Percentiles rank a stretch among this genome's conserved stretches.
Evolutionary conservation across 2,329 filamentous ascomycete genomes (phyloP).

Genomic region (Verticillium dahliae): DNA sequence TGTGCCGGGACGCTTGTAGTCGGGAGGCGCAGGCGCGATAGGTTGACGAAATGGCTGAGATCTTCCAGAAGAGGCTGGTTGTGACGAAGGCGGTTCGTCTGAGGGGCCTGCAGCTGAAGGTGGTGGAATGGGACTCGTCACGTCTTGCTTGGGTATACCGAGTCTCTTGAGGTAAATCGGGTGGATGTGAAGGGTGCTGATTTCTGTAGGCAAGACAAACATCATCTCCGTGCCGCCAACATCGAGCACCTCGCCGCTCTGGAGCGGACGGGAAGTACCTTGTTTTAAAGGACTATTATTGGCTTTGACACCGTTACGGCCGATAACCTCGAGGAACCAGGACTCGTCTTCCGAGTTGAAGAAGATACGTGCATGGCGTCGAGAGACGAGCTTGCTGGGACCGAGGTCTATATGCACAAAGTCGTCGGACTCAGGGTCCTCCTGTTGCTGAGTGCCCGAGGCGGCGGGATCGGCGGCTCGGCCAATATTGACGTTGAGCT

Average conservation of each 20-base stretch:
- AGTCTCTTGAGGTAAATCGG: conserved; percentile 64
- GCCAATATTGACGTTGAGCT: conserved; percentile 69
- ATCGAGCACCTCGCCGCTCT: conserved; percentile 85
- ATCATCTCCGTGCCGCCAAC: conserved; percentile 96
- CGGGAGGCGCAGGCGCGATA: conserved; percentile 53
- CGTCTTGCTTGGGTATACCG: conserved; percentile 32
- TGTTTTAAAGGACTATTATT: conserved; percentile 68
- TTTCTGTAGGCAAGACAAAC: conserved; percentile 82
- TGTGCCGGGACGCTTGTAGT: conserved; percentile 55
- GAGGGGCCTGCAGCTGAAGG: conserved; percentile 7
- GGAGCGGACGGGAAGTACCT: conserved; percentile 58
- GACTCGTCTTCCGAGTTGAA: conserved; percentile 62
- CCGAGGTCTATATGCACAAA: conserved; percentile 82
- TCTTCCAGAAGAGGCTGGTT: conserved; percentile 6
- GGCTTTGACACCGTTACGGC: conserved; percentile 83
- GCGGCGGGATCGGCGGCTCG: conserved; percentile 50
- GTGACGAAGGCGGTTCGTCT: conserved; percentile 7
- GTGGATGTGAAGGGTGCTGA: conserved; percentile 60
- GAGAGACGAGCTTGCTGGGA: conserved; percentile 74
- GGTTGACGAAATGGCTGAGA: conserved; percentile 29
- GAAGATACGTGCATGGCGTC: conserved; percentile 67
- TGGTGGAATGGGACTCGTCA: conserved; percentile 2
- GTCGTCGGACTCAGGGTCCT: conserved; percentile 38
- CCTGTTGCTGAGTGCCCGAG: conserved; percentile 27
- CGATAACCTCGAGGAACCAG: conserved; percentile 84